Percentiles rank a stretch among this genome's conserved stretches.
These are phyloP conservation scores for Populus deltoides DNA, from an alignment of 345 rosid species.

Conservation along the genomic window DNA sequence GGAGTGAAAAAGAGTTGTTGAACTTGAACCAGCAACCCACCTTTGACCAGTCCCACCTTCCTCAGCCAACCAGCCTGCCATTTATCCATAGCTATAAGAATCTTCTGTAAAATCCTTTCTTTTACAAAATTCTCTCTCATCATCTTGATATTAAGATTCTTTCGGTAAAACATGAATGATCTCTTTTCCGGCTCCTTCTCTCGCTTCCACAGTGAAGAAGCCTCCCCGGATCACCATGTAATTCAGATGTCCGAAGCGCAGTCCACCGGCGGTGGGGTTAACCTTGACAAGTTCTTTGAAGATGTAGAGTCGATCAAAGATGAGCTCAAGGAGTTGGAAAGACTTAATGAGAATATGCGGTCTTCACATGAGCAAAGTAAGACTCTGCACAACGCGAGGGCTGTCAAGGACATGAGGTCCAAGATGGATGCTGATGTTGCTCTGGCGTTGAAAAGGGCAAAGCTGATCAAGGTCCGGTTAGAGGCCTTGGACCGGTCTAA, in stretches of 20 bases:
- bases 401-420: slow-evolving; percentile 72
- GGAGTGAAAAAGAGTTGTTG: not conserved
- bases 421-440: slow-evolving; percentile 84
- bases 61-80: not conserved
- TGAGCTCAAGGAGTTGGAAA: slow-evolving; percentile 71
- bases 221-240: slow-evolving; percentile 41
- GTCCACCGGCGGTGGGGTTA: slow-evolving; percentile 56
- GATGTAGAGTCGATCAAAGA: slow-evolving; percentile 83
- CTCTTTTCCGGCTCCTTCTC: slow-evolving; percentile 78
- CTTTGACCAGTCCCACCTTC: not conserved
- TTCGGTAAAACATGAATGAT: slow-evolving; percentile 53
- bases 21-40: not conserved
- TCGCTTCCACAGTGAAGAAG: slow-evolving; percentile 33
- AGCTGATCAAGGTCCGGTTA: slow-evolving; percentile 65
- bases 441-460: slow-evolving; percentile 74
- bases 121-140: not conserved
- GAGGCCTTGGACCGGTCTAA: slow-evolving; percentile 91
- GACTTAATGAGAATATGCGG: slow-evolving; percentile 52
- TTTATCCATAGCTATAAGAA: not conserved
- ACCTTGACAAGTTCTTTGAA: slow-evolving; percentile 76
- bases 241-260: slow-evolving; percentile 39
- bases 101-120: not conserved
- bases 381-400: slow-evolving; percentile 71
- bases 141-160: too few species aligned
- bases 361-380: slow-evolving; percentile 86